phyloP scores from a whole-genome alignment of 768 basidiomycete genomes.

The Postia placenta region DNA sequence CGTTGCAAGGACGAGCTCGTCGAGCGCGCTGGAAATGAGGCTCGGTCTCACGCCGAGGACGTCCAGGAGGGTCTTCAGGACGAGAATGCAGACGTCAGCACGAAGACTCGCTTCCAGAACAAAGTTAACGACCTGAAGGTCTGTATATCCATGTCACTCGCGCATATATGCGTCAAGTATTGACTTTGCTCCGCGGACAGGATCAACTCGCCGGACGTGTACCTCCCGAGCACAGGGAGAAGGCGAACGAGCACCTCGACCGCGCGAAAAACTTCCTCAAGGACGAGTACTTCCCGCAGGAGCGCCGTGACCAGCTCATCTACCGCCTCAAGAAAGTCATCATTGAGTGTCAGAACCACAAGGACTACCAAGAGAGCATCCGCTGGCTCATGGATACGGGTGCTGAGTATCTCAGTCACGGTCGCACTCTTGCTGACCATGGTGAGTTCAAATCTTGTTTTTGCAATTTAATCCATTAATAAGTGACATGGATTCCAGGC shows the following conservation, averaged over 20 bases:
- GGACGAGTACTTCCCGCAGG: slow-evolving; percentile 87
- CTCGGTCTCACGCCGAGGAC: slow-evolving; percentile 16
- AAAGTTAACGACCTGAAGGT: slow-evolving; percentile 25
- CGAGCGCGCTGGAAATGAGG: slow-evolving; percentile 13
- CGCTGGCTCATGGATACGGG: slow-evolving; percentile 62
- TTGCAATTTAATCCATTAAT: slow-evolving; percentile 1
- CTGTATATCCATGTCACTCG: no score
- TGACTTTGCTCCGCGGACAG: slow-evolving; percentile 15
- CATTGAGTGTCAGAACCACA: slow-evolving; percentile 87
- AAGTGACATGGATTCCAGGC: not conserved
- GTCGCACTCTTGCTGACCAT: slow-evolving; percentile 22
- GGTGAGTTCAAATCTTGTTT: not conserved
- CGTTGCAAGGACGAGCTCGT: slow-evolving; percentile 13
- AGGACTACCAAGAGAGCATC: slow-evolving; percentile 79
- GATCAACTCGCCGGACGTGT: slow-evolving; percentile 47
- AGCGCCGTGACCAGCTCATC: slow-evolving; percentile 88
- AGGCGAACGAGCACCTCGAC: slow-evolving; percentile 44
- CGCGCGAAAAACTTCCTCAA: slow-evolving; percentile 60
- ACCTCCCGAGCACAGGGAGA: slow-evolving; percentile 63
- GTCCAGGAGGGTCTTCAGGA: slow-evolving; percentile 20
- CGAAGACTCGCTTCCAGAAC: slow-evolving; percentile 27
- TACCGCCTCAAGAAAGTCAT: slow-evolving; percentile 90
- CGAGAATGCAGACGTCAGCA: slow-evolving; percentile 28
- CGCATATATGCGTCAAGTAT: not conserved
- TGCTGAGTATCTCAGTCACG: slow-evolving; percentile 50